phyloP scores from a whole-genome alignment of 352 stramenopile species.

The Peronospora tabacina region DNA sequence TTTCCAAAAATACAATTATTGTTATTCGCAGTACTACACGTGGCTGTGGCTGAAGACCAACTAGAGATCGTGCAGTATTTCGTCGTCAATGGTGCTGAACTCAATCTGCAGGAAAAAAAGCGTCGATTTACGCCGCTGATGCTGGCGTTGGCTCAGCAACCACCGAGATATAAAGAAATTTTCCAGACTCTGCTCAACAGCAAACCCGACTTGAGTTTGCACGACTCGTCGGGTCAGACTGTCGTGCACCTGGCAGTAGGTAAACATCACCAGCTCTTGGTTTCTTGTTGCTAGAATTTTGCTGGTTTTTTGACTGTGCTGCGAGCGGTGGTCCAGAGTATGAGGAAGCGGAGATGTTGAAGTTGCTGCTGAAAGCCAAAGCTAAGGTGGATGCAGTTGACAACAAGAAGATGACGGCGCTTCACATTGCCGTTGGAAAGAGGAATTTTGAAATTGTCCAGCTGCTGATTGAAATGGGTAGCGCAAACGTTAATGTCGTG shows the following conservation, averaged over 20 bases:
- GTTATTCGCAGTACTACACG: conserved; percentile 44
- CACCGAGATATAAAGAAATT: conserved; percentile 55
- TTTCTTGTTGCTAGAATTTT: not conserved
- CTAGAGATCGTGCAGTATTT: conserved; percentile 64
- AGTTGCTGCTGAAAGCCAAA: conserved; percentile 53
- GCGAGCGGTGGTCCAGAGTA: conserved; percentile 36
- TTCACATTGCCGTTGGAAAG: conserved; percentile 59
- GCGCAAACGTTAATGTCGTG: conserved; percentile 46
- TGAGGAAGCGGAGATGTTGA: conserved; percentile 46
- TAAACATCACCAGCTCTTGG: conserved; percentile 8
- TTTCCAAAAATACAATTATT: not conserved
- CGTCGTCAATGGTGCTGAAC: conserved; percentile 51
- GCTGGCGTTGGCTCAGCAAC: conserved; percentile 64
- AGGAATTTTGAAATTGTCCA: conserved; percentile 52
- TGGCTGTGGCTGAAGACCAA: conserved; percentile 65
- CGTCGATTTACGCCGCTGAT: conserved; percentile 69
- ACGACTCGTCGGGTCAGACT: conserved; percentile 58
- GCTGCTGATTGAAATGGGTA: conserved; percentile 52
- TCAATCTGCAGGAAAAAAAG: conserved; percentile 75
- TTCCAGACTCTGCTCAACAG: conserved; percentile 58
- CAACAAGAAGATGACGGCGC: conserved; percentile 67
- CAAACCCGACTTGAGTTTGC: conserved; percentile 54
- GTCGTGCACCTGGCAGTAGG: conserved; percentile 55
- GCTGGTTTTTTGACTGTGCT: not conserved
- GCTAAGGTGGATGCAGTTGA: conserved; percentile 55